Evolutionary conservation across 768 basidiomycete genomes (phyloP), one percentile per base, ranked within the genome.

Genomic region (Pluteus cervinus): DNA sequence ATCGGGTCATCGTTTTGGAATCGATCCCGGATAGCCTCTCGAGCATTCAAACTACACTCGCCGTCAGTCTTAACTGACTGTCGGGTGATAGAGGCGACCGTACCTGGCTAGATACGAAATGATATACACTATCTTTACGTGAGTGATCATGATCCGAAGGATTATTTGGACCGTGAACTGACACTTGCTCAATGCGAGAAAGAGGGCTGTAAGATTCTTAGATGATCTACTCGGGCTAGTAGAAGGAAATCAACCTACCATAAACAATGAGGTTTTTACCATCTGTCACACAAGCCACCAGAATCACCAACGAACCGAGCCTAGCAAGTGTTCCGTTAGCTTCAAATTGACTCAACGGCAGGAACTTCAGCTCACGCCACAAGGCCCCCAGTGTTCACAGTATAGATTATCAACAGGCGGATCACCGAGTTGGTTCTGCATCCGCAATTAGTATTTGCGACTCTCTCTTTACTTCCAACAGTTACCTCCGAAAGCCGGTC

Each of bases 101-200:
- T n/a, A 61, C 61, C 56, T 55, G 17, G 76, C 73, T 6, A 79
- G 62, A 46, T 76, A 75, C 7, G 75, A 71, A 44, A 76, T 77
- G 10, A 71, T 57, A 45, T 77, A 78, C 17, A 79, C 73, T 78
- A 17, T 23, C 7, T 29, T 3, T 16, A 4, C 28, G n/a, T n/a
- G n/a, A n/a, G n/a, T n/a, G n/a, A n/a, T n/a, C n/a, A 14, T 23
- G n/a, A n/a, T n/a, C n/a, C n/a, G n/a, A 24, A 9, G 35, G 24
- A 16, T 29, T 24, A 7, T 11, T 5, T 9, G 2, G n/a, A 22
- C 6, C 29, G 30, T n/a, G n/a, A 7, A 44, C 74, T 45, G 32
- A 75, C 75, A 45, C 53, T 78, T 76, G 54, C 71, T 70, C 23
- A 76, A 54, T 11, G 68, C 57, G 24, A 78, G 61, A 44, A 75